Evolutionary conservation across 176 grass and related monocot genomes (phyloP).

Genomic region (Tuctoria greenei): DNA sequence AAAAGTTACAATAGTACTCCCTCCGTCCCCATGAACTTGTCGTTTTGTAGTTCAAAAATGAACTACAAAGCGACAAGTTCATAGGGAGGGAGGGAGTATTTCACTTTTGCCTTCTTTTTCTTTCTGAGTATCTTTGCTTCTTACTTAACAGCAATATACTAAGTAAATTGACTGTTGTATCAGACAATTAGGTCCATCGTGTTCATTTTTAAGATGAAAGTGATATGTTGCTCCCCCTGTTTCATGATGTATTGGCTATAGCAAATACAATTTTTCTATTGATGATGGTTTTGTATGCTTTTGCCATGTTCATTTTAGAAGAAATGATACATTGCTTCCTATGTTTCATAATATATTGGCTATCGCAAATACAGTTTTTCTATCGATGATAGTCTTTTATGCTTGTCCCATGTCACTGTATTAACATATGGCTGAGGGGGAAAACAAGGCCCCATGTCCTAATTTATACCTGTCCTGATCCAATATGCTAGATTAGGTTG

Average conservation of each 20-base stretch:
- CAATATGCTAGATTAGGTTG: not conserved
- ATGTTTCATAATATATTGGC: not conserved
- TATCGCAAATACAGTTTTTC: not conserved
- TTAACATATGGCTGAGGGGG: not conserved
- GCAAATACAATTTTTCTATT: not conserved
- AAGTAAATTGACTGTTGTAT: conserved; percentile 7
- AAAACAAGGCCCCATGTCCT: conserved; percentile 7
- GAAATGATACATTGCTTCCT: no score
- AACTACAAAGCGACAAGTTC: no score
- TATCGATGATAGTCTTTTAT: conserved; percentile 9
- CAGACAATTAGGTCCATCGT: not conserved
- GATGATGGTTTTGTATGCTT: not conserved
- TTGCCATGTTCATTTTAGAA: no score
- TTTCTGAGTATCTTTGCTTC: not conserved
- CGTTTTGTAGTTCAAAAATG: no score
- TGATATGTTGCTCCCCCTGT: not conserved
- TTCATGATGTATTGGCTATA: not conserved
- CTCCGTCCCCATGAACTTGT: no score
- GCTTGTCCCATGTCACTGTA: not conserved
- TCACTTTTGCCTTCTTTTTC: conserved; percentile 3
- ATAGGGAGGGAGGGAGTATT: no score
- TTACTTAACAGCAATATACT: not conserved
- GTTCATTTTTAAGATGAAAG: conserved; percentile 8
- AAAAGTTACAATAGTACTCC: not conserved
- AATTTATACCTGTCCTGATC: conserved; percentile 11